Percentiles rank a stretch among this genome's conserved stretches.
These are phyloP conservation scores for Starmera stellimalicola DNA, from an alignment of 1,139 yeast genomes.

Conservation along the genomic window DNA sequence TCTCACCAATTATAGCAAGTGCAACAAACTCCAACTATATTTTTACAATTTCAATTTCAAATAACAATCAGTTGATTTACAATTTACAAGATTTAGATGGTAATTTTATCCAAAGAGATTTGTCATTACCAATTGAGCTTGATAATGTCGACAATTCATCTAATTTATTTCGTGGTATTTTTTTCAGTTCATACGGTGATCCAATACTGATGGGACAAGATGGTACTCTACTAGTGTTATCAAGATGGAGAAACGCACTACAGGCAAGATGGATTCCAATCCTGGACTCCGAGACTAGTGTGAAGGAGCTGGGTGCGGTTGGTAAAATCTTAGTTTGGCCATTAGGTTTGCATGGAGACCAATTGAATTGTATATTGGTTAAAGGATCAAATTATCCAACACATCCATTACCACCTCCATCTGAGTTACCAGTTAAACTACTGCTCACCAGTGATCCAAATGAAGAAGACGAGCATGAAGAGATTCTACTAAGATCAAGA, in stretches of 20 bases:
- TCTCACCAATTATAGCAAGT: slow-evolving; percentile 46
- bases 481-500: slow-evolving; percentile 30
- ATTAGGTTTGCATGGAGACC: slow-evolving; percentile 61
- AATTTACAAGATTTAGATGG: slow-evolving; percentile 29
- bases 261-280: slow-evolving; percentile 88
- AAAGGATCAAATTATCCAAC: slow-evolving; percentile 48
- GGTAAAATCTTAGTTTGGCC: slow-evolving; percentile 77
- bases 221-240: slow-evolving; percentile 58
- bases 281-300: slow-evolving; percentile 50
- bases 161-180: slow-evolving; percentile 47
- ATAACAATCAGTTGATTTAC: slow-evolving; percentile 24
- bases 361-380: slow-evolving; percentile 63
- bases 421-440: slow-evolving; percentile 61
- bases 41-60: slow-evolving; percentile 33
- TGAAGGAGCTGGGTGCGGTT: slow-evolving; percentile 42
- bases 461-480: slow-evolving; percentile 28
- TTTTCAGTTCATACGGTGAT: slow-evolving; percentile 78
- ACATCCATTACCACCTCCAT: slow-evolving; percentile 76
- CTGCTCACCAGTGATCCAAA: slow-evolving; percentile 36
- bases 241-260: slow-evolving; percentile 67
- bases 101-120: slow-evolving; percentile 27
- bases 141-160: slow-evolving; percentile 10
- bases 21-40: slow-evolving; percentile 39
- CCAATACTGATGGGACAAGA: slow-evolving; percentile 81
- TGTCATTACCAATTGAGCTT: slow-evolving; percentile 24